phyloP scores from a whole-genome alignment of 2,329 filamentous ascomycete genomes.

The Penicillium occitanis region DNA sequence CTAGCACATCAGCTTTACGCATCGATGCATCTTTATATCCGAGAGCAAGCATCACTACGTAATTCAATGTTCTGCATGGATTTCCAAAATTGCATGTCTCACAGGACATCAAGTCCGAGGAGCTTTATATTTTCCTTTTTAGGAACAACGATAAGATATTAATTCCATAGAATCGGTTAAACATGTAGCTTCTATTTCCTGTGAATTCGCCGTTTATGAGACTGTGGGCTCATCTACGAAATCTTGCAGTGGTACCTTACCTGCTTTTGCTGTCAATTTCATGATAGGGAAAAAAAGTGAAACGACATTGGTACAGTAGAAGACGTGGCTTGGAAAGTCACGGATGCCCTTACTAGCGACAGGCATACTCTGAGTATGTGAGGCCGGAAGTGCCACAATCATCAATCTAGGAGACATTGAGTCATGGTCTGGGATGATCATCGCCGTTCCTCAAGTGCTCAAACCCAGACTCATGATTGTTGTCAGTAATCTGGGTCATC shows the following conservation, averaged over 20 bases:
- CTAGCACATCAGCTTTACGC: background rate
- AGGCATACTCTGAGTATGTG: background rate
- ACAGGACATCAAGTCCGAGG: background rate
- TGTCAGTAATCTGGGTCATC: background rate
- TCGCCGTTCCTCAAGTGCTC: background rate
- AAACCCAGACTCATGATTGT: background rate
- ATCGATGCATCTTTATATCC: background rate
- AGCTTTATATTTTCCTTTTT: background rate
- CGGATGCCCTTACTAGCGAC: background rate
- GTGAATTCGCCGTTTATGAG: no score
- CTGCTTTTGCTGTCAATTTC: no score
- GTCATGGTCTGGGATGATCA: background rate
- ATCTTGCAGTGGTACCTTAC: no score
- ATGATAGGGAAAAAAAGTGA: background rate
- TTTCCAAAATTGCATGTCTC: background rate
- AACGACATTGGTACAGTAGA: background rate
- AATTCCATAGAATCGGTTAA: background rate
- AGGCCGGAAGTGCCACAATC: background rate
- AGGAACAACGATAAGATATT: background rate
- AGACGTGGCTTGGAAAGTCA: background rate
- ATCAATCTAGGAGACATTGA: background rate
- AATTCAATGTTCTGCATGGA: background rate
- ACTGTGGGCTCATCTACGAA: no score
- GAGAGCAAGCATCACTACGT: background rate
- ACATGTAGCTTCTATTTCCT: background rate